phyloP scores from a whole-genome alignment of 306 rosid species.

The Purshia tridentata region DNA sequence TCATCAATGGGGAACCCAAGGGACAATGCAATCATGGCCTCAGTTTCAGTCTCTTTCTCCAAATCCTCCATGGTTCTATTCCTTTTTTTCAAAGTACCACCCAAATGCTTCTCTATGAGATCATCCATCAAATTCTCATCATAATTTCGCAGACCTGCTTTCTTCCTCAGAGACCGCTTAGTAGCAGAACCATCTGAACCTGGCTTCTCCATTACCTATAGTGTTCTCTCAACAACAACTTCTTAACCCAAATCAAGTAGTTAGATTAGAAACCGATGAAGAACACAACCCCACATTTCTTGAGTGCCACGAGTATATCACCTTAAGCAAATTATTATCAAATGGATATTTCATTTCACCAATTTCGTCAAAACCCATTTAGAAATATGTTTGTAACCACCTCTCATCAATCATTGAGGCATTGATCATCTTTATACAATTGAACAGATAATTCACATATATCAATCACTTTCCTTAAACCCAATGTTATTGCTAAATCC shows the following conservation, averaged over 20 bases:
- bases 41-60: constrained; percentile 85
- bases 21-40: constrained; percentile 90
- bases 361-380: constrained; percentile 1
- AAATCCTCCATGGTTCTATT: constrained; percentile 53
- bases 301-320: neutral
- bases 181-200: constrained; percentile 43
- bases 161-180: constrained; percentile 71
- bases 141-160: constrained; percentile 49
- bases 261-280: constrained; percentile 15
- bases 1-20: constrained; percentile 87
- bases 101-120: constrained; percentile 64
- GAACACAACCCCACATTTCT: constrained; percentile 8
- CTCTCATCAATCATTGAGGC: neutral
- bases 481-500: neutral
- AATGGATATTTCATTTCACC: constrained; percentile 1
- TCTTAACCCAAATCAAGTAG: constrained; percentile 17
- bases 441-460: neutral
- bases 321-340: neutral
- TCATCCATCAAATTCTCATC: constrained; percentile 85
- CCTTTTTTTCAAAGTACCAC: constrained; percentile 59
- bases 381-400: neutral
- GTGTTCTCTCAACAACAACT: neutral
- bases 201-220: constrained; percentile 49
- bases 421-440: neutral
- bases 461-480: constrained; percentile 2